Percentiles rank a stretch among this genome's conserved stretches.
Conservation (phyloP, 495 filamentous ascomycete genomes). For the Bryoglossum gracile region DNA sequence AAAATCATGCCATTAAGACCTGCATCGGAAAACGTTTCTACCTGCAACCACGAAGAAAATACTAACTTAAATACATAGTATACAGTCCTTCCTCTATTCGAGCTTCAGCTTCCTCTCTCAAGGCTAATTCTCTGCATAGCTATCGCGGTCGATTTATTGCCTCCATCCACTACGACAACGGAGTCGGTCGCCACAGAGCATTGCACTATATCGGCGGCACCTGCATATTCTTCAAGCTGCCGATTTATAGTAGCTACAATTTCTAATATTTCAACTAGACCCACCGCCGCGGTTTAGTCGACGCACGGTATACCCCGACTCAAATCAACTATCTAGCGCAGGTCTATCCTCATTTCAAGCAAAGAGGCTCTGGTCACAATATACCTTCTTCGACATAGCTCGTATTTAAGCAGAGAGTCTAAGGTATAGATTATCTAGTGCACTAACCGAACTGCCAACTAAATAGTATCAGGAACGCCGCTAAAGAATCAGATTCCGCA, state of each 20-base stretch:
- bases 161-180: not conserved
- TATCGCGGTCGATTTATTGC: not conserved
- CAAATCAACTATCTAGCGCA: not conserved
- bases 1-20: too few species aligned
- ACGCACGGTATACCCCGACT: not conserved
- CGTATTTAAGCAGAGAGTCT: not conserved
- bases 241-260: conserved; percentile 1
- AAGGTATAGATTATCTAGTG: not conserved
- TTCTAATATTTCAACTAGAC: not conserved
- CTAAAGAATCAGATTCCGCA: not conserved
- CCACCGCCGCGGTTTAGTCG: not conserved
- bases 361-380: not conserved
- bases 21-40: too few species aligned
- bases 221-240: not conserved
- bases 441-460: not conserved
- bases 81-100: too few species aligned
- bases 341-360: not conserved
- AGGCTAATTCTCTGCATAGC: not conserved
- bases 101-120: too few species aligned
- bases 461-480: not conserved
- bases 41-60: too few species aligned
- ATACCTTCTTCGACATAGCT: not conserved
- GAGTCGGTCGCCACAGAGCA: not conserved
- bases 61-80: too few species aligned
- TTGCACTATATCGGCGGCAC: conserved; percentile 1